Evolutionary conservation across 169 alveolate genomes (phyloP), one percentile per base, ranked within the genome.

Genomic region (Babesia sp.): DNA sequence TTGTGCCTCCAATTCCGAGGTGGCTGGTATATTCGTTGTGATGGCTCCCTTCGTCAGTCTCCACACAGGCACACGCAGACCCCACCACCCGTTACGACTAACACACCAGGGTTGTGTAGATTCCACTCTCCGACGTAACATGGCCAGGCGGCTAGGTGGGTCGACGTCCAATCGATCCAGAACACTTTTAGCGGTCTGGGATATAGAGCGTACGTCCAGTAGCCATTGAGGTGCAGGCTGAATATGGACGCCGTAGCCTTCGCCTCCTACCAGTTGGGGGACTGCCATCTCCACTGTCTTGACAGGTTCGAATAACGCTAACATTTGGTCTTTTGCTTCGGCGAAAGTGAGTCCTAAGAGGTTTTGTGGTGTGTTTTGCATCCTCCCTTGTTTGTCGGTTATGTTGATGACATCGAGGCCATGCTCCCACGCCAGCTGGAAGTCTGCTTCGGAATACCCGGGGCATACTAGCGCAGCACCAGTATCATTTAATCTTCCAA

Each of bases 71-170:
- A 69, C 58, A 18, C 60, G 56, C 46, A 59, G 6, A 5, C 84
- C 89, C 83, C 89, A 71, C 89, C 84, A 81, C 39, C 74, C 80
- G 33, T 81, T 20, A n/a, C 84, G 46, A 42, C 74, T 64, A 12
- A 81, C 22, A 14, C 89, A 81, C 89, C 84, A 72, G 3, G 66
- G 71, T 33, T 51, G 64, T 0, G n/a, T 70, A 12, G 59, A 18
- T 22, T 70, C 56, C 31, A 79, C 33, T 37, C 87, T 5, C 26
- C 69, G 64, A 8, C 28, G 18, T 16, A 79, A 59, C 45, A 79
- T 3, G 0, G 74, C 18, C 22, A 20, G 57, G 24, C 87, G 68
- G 33, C 42, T 69, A 33, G 45, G 59, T 12, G 87, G 87, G 45
- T 53, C 67, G 3, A 79, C 71, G 9, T 79, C 58, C 0, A 79